phyloP scores from a whole-genome alignment of 2,329 filamentous ascomycete genomes.

The Penicillium oxalicum region DNA sequence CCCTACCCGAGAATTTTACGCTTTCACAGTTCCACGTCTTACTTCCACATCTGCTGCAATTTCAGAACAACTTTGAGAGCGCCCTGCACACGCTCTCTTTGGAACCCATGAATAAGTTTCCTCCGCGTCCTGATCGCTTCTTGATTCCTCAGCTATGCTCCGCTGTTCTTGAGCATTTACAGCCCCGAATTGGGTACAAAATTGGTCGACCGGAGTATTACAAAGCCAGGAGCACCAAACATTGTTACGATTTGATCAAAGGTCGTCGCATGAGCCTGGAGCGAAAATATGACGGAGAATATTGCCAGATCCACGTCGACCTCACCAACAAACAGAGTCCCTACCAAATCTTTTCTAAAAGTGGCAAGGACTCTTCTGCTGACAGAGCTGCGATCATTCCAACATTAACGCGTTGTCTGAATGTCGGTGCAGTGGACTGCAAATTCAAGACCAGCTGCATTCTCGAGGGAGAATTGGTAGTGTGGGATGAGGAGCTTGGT shows the following conservation, averaged over 20 bases:
- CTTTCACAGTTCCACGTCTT: constrained; percentile 61
- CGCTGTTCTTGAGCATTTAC: constrained; percentile 41
- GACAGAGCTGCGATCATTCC: constrained; percentile 61
- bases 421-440: constrained; percentile 54
- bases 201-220: constrained; percentile 59
- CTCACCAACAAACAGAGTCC: constrained; percentile 48
- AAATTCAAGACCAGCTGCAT: constrained; percentile 63
- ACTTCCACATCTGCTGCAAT: constrained; percentile 62
- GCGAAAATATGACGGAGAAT: constrained; percentile 81
- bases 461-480: constrained; percentile 74
- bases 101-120: constrained; percentile 32
- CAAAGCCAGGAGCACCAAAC: constrained; percentile 65
- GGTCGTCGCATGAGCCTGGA: constrained; percentile 65
- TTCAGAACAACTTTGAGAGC: constrained; percentile 61
- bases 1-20: constrained; percentile 53
- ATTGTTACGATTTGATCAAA: constrained; percentile 62
- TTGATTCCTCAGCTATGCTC: constrained; percentile 25
- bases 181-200: constrained; percentile 56
- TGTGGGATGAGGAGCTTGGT: constrained; percentile 63
- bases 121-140: constrained; percentile 30
- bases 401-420: constrained; percentile 59
- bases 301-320: constrained; percentile 81
- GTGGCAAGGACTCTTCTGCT: constrained; percentile 77
- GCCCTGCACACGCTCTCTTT: constrained; percentile 52
- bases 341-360: constrained; percentile 85